Conservation (phyloP, 2,329 filamentous ascomycete genomes). For the Coniochaeta sp. region DNA sequence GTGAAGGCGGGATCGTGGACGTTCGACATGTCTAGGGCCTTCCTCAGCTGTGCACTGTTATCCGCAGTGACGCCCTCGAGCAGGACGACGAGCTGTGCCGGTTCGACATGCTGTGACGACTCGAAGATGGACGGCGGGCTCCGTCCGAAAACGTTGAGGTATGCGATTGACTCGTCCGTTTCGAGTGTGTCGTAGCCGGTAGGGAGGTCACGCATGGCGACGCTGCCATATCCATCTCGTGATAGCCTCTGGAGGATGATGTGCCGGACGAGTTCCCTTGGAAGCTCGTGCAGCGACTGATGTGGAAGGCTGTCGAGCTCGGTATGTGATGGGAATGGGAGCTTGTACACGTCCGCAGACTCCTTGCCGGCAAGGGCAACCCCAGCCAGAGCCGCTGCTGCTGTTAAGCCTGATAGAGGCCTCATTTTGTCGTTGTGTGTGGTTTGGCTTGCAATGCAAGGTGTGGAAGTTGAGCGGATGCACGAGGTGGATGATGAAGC, state of each 20-base stretch:
- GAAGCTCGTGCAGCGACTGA: conserved; percentile 34
- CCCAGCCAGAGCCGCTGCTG: conserved; percentile 7
- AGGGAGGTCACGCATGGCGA: too few species aligned
- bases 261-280: conserved; percentile 48
- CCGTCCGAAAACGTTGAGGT: conserved; percentile 56
- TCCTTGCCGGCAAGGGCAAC: conserved; percentile 21
- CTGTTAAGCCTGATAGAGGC: conserved; percentile 32
- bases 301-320: conserved; percentile 21
- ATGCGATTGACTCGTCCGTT: conserved; percentile 42
- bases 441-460: not conserved
- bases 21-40: conserved; percentile 27
- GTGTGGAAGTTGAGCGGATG: not conserved
- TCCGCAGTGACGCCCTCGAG: conserved; percentile 47
- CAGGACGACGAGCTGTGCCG: conserved; percentile 52
- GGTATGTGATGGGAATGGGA: conserved; percentile 24
- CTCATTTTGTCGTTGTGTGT: conserved; percentile 29
- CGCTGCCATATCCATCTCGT: conserved; percentile 29
- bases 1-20: conserved; percentile 39
- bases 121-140: conserved; percentile 43
- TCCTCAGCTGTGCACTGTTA: conserved; percentile 33
- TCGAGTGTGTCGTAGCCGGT: conserved; percentile 34
- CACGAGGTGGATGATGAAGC: not conserved
- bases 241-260: conserved; percentile 51
- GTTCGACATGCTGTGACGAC: conserved; percentile 21
- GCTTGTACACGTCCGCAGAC: conserved; percentile 47